A percentile compares a stretch with the other conserved stretches of the same genome.
Evolutionary conservation across 1,139 yeast species (phyloP).

Genomic region (Blastobotrys serpentis): DNA sequence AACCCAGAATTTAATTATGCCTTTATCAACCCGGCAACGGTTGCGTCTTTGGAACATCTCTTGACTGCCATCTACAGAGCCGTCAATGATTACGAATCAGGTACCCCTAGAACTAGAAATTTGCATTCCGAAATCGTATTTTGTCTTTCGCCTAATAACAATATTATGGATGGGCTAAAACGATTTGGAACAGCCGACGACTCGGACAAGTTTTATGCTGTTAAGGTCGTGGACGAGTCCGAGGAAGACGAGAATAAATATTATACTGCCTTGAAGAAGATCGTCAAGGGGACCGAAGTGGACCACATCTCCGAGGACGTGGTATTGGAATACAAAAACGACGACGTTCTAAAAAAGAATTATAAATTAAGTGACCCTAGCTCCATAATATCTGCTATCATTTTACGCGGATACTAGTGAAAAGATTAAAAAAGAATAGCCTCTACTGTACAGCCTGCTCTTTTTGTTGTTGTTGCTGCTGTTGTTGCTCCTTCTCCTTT

Average conservation of each 20-base stretch:
- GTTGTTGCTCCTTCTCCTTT: slow-evolving; percentile 65
- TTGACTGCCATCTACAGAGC: slow-evolving; percentile 51
- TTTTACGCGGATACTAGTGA: slow-evolving; percentile 23
- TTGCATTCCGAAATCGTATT: slow-evolving; percentile 55
- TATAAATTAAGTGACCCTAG: slow-evolving; percentile 28
- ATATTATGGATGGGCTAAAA: slow-evolving; percentile 48
- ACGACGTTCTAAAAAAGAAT: slow-evolving; percentile 39
- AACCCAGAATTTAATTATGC: slow-evolving; percentile 46
- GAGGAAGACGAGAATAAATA: slow-evolving; percentile 9
- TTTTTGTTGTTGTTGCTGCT: background rate
- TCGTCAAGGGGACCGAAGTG: slow-evolving; percentile 27
- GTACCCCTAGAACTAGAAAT: slow-evolving; percentile 47
- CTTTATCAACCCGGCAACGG: slow-evolving; percentile 47
- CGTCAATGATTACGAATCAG: slow-evolving; percentile 44
- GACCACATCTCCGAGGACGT: slow-evolving; percentile 37
- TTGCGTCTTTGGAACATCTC: slow-evolving; percentile 50
- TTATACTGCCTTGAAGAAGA: slow-evolving; percentile 16
- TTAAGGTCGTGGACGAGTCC: slow-evolving; percentile 38
- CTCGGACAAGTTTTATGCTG: slow-evolving; percentile 38
- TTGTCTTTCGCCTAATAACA: slow-evolving; percentile 52
- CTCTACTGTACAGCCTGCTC: background rate
- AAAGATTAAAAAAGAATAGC: background rate
- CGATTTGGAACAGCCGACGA: slow-evolving; percentile 48
- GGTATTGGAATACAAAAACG: slow-evolving; percentile 37
- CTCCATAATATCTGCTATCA: slow-evolving; percentile 20